Percentiles rank a stretch among this genome's conserved stretches.
These are phyloP conservation scores for Tetrahymena borealis DNA, from an alignment of 73 alveolate species.

Conservation along the genomic window DNA sequence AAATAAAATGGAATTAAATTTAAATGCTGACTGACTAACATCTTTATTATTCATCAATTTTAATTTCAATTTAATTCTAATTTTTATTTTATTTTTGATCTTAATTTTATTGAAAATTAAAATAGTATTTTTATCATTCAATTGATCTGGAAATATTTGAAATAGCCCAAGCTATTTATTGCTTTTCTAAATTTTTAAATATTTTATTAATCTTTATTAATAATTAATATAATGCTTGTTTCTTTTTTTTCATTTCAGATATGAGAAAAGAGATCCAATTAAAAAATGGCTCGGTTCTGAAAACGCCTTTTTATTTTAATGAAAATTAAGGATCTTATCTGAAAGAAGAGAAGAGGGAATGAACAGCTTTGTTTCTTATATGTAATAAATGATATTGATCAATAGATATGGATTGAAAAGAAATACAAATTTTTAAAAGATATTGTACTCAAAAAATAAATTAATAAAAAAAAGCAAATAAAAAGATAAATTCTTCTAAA, in stretches of 20 bases:
- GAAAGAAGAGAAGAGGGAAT: not conserved
- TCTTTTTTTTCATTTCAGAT: not conserved
- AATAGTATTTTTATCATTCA: no score
- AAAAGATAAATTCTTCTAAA: not conserved
- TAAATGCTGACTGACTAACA: no score
- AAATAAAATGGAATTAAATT: no score
- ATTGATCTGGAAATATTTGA: no score
- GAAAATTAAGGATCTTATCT: not conserved
- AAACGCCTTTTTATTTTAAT: not conserved
- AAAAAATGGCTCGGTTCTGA: constrained; percentile 4
- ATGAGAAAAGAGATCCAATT: constrained; percentile 1
- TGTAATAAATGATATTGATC: not conserved
- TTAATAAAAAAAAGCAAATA: not conserved
- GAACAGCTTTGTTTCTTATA: not conserved
- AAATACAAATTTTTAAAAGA: not conserved
- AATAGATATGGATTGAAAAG: not conserved
- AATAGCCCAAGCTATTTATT: no score
- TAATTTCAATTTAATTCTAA: no score
- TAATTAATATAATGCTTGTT: not conserved
- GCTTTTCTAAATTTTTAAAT: no score
- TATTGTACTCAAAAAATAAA: not conserved
- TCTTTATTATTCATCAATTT: no score
- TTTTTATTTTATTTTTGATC: no score
- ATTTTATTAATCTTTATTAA: no score
- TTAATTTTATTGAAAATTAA: no score